Evolutionary conservation across 345 rosid species (phyloP).

Genomic region (Dovyalis caffra): DNA sequence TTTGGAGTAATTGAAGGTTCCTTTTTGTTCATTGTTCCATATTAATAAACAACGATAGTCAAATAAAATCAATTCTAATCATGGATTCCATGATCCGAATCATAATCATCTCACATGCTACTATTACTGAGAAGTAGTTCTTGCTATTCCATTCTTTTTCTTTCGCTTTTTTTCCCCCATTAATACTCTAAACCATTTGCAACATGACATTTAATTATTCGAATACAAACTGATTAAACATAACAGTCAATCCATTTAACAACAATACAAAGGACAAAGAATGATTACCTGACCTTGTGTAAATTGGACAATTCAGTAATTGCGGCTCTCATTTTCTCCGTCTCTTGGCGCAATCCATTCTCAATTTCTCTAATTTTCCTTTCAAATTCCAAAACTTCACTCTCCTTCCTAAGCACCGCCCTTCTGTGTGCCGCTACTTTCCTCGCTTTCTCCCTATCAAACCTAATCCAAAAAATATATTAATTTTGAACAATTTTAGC

Average conservation of each 20-base stretch:
- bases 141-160: too few species aligned
- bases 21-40: too few species aligned
- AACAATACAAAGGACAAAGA: neutral
- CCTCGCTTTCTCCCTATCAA: conserved; percentile 66
- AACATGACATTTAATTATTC: neutral
- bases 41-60: too few species aligned
- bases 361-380: conserved; percentile 56
- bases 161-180: too few species aligned
- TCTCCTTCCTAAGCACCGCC: conserved; percentile 69
- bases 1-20: too few species aligned
- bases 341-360: conserved; percentile 43
- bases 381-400: conserved; percentile 52
- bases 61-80: too few species aligned
- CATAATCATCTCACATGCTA: too few species aligned
- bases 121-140: too few species aligned
- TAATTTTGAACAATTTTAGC: too few species aligned
- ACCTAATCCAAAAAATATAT: conserved; percentile 35
- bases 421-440: conserved; percentile 52
- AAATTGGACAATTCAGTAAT: conserved; percentile 47
- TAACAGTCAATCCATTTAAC: neutral
- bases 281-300: conserved; percentile 59
- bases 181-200: neutral
- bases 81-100: too few species aligned
- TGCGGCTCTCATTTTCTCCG: conserved; percentile 41
- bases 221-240: neutral